phyloP scores from a whole-genome alignment of 176 grass and related monocot genomes.

The sorghum (Sorghum bicolor) region Sorghum_bicolor_NCBIv3 NC_012873.2:48415501-48416000 shows the following conservation, averaged over 20 bases:
- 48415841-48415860: slow-evolving; percentile 3
- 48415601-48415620: background rate
- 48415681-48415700: slow-evolving; percentile 3
- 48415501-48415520: background rate
- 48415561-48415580: background rate
- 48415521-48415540: slow-evolving; percentile 2
- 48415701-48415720: background rate
- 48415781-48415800: background rate
- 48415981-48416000: slow-evolving; percentile 34
- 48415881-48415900: slow-evolving; percentile 34
- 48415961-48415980: slow-evolving; percentile 26
- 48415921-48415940: slow-evolving; percentile 53
- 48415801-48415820: slow-evolving; percentile 25
- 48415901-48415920: slow-evolving; percentile 42
- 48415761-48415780: background rate
- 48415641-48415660: slow-evolving; percentile 1
- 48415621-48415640: slow-evolving; percentile 11
- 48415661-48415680: background rate
- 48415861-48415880: background rate
- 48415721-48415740: background rate
- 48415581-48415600: slow-evolving; percentile 8
- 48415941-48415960: slow-evolving; percentile 41
- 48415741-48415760: background rate
- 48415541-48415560: background rate
- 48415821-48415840: background rate